These are phyloP conservation scores for Gossypium rotundifolium DNA, from an alignment of 345 rosid genomes.

Conservation along the genomic window DNA sequence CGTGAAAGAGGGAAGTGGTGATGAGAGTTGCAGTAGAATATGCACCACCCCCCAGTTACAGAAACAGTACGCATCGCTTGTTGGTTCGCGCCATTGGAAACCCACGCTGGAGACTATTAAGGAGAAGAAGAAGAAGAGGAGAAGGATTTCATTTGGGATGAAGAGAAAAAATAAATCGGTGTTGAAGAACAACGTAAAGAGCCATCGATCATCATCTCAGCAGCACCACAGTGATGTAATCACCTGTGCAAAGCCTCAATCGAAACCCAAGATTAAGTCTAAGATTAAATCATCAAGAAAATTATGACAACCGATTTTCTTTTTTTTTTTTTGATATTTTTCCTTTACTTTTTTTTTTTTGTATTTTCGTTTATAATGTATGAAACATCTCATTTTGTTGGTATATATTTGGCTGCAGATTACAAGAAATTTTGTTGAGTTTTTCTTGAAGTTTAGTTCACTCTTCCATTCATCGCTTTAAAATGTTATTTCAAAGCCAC, in stretches of 20 bases:
- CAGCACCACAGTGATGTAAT: conserved; percentile 3
- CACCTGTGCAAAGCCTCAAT: background rate
- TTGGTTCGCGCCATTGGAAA: conserved; percentile 53
- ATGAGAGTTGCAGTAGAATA: conserved; percentile 18
- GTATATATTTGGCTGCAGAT: background rate
- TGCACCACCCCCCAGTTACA: conserved; percentile 67
- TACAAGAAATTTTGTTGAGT: background rate
- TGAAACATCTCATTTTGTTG: background rate
- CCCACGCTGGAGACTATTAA: conserved; percentile 78
- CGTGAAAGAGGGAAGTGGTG: background rate
- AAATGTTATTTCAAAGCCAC: no score
- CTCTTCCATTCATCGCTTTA: no score
- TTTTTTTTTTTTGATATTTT: background rate
- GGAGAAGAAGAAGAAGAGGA: conserved; percentile 39
- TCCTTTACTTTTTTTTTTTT: no score
- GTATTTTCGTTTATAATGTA: no score
- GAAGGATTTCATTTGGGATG: conserved; percentile 40
- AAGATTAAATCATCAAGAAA: background rate
- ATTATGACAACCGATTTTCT: background rate
- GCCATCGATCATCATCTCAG: background rate
- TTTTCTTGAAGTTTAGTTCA: background rate
- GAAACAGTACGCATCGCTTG: conserved; percentile 57
- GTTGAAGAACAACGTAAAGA: conserved; percentile 12
- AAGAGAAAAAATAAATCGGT: conserved; percentile 21
- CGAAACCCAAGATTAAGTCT: background rate